Percentiles rank a stretch among this genome's conserved stretches.
Conservation (phyloP, 345 rosid genomes). For the Corymbia maculata region DNA sequence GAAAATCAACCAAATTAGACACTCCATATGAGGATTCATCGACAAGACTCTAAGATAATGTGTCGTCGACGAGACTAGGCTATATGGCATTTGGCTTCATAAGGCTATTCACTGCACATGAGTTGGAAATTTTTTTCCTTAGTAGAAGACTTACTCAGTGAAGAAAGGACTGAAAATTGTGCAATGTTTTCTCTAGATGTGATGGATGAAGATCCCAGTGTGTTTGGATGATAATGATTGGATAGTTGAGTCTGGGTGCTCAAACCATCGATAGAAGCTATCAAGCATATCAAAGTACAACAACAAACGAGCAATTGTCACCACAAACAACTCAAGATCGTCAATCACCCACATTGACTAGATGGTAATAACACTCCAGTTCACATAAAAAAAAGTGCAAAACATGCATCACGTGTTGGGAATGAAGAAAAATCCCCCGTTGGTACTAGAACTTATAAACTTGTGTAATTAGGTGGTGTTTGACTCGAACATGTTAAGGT, state of each 20-base stretch:
- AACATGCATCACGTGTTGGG: neutral
- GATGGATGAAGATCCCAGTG: too few relatives aligned
- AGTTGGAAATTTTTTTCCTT: too few relatives aligned
- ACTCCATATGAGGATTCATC: too few relatives aligned
- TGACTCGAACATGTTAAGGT: neutral
- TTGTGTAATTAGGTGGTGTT: neutral
- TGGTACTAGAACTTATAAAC: neutral
- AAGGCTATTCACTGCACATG: too few relatives aligned
- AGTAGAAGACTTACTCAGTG: too few relatives aligned
- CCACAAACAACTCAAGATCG: neutral
- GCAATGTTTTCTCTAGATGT: too few relatives aligned
- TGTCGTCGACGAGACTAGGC: too few relatives aligned
- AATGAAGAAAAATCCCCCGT: neutral
- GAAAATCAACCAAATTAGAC: too few relatives aligned
- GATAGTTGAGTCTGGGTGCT: neutral
- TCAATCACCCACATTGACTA: neutral
- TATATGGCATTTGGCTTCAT: too few relatives aligned
- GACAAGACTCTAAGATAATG: too few relatives aligned
- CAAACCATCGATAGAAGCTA: neutral
- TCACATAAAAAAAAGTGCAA: neutral
- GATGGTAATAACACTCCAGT: neutral
- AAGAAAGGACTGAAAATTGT: too few relatives aligned
- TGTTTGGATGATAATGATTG: too few relatives aligned
- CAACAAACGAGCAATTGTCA: neutral
- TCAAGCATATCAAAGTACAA: neutral